Evolutionary conservation across 257 asterid genomes (phyloP).

Genomic region (Nicotiana paniculata): DNA sequence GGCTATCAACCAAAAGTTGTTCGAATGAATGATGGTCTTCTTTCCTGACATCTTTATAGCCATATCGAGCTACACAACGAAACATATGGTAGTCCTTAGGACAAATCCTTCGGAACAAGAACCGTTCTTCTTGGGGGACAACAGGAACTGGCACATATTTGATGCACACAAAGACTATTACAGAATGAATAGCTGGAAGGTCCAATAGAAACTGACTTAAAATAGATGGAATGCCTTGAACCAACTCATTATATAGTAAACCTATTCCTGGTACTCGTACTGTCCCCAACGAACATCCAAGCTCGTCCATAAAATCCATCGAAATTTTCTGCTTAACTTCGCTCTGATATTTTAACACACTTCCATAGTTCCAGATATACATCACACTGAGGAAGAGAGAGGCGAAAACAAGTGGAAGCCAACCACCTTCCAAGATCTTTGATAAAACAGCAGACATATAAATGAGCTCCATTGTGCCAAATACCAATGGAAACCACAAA

Average conservation of each 20-base stretch:
- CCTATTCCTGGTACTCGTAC: conserved; percentile 92
- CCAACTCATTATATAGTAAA: conserved; percentile 78
- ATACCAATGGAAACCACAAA: conserved; percentile 59
- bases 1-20: conserved; percentile 71
- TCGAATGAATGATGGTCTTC: conserved; percentile 84
- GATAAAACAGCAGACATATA: conserved; percentile 80
- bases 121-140: conserved; percentile 88
- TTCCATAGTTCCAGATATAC: conserved; percentile 95
- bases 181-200: conserved; percentile 89
- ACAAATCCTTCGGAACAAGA: conserved; percentile 71
- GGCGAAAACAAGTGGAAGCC: conserved; percentile 89
- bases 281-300: conserved; percentile 76
- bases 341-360: conserved; percentile 73
- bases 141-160: conserved; percentile 81
- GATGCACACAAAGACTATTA: conserved; percentile 78
- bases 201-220: conserved; percentile 69
- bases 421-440: conserved; percentile 87
- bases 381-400: conserved; percentile 64
- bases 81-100: conserved; percentile 93
- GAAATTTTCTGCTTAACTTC: conserved; percentile 80
- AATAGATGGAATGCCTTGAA: conserved; percentile 85
- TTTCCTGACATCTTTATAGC: conserved; percentile 82
- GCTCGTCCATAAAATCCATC: conserved; percentile 69
- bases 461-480: conserved; percentile 67
- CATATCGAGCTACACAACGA: conserved; percentile 88